phyloP scores from a whole-genome alignment of 495 filamentous ascomycete species.

The Penicillium tannophilum region DNA sequence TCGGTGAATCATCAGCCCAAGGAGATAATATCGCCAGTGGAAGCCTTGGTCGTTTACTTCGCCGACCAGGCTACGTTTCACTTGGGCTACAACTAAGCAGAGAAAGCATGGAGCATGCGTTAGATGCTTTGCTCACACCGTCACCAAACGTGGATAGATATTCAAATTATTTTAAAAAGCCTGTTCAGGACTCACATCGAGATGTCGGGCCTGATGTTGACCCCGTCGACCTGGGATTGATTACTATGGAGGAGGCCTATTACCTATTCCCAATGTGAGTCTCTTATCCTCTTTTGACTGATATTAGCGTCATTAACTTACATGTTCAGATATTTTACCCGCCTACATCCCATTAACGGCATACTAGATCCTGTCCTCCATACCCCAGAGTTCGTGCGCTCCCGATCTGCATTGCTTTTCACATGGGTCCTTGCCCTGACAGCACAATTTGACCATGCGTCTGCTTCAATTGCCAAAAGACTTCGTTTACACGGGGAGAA shows the following conservation, averaged over 20 bases:
- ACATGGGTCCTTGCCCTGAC: conserved; percentile 65
- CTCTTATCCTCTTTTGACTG: not conserved
- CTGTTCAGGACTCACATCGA: conserved; percentile 5
- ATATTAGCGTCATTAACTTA: not conserved
- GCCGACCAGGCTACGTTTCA: conserved; percentile 23
- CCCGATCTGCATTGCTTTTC: conserved; percentile 62
- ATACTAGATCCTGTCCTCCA: conserved; percentile 63
- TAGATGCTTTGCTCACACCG: conserved; percentile 17
- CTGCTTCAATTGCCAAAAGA: conserved; percentile 56
- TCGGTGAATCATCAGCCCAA: not conserved
- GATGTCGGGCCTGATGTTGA: conserved; percentile 62
- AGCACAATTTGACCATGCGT: conserved; percentile 57
- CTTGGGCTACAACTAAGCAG: conserved; percentile 23
- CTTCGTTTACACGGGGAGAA: conserved; percentile 61
- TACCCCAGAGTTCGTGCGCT: conserved; percentile 60
- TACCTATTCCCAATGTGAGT: conserved; percentile 59
- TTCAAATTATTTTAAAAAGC: conserved; percentile 24
- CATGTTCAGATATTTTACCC: conserved; percentile 56
- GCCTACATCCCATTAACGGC: conserved; percentile 65
- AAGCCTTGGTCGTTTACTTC: conserved; percentile 15
- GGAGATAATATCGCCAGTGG: not conserved
- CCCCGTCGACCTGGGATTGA: conserved; percentile 62
- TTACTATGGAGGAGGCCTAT: conserved; percentile 57
- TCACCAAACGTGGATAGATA: conserved; percentile 7
- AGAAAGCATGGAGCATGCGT: conserved; percentile 18